Base-by-base conservation (phyloP, 2,329 filamentous ascomycete genomes). In the Emydomyces testavorans region DNA sequence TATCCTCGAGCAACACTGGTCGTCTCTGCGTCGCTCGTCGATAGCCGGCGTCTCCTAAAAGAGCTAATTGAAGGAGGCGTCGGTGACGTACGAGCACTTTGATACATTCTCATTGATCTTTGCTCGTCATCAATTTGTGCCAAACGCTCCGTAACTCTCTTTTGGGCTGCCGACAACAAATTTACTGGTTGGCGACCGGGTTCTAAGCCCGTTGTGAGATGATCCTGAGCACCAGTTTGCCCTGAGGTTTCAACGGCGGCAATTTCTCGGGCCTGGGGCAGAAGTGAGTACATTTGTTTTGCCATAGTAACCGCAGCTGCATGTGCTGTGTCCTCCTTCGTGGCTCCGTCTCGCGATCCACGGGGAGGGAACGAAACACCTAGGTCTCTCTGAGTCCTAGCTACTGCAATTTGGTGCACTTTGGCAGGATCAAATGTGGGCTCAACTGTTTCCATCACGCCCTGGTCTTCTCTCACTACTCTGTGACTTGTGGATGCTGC, bases 241-340 rank as follows among this genome's bases (percentile, higher is more conserved):
- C 49, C 53, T 21, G 53, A 54, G 4, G 68, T 67, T 53, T 72
- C 68, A 10, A 79, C 75, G 2, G 75, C 43, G 70, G 51, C 42
- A 8, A 41, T 31, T 20, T 48, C 45, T 45, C 74, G 74, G 52
- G 75, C 77, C 52, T 85, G 78, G 56, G 87, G 81, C 28, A 78
- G 72, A 1, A 51, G 16, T 10, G 71, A 76, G 59, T 85, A 93
- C 78, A 93, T 88, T 57, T 81, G 77, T 65, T 82, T 82, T 4
- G 87, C 86, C 85, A 93, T 90, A 11, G 82, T 83, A 2, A 93
- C 71, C 4, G 88, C 86, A 11, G 85, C 87, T 28, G 85, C 83
- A 54, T 82, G 82, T 1, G 92, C 70, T 4, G 78, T 77, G 52
- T 85, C 80, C 35, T 82, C 74, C 50, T 75, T 78, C 51, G 75